Conservation (phyloP, 2,329 filamentous ascomycete genomes). For the Endoconidiophora polonica region DNA sequence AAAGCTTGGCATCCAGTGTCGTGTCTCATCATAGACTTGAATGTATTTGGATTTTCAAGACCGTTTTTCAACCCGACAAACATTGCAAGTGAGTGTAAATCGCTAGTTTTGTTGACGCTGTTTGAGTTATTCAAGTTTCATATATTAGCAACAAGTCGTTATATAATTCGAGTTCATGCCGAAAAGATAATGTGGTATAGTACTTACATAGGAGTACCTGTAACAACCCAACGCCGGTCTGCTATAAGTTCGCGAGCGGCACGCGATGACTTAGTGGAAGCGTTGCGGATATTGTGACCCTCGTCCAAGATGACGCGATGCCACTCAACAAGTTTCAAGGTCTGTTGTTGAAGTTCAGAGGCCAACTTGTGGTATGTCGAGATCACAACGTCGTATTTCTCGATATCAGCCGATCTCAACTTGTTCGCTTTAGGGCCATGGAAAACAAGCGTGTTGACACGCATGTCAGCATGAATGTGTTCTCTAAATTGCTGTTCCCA, state of each 20-base stretch:
- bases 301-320: slow-evolving; percentile 68
- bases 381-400: slow-evolving; percentile 57
- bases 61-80: slow-evolving; percentile 65
- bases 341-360: slow-evolving; percentile 31
- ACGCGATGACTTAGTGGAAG: slow-evolving; percentile 51
- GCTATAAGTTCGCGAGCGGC: slow-evolving; percentile 52
- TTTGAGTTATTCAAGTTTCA: background rate
- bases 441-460: slow-evolving; percentile 54
- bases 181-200: background rate
- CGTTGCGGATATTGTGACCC: slow-evolving; percentile 68
- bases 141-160: slow-evolving; percentile 16
- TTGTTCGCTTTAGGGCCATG: slow-evolving; percentile 41
- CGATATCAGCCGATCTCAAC: slow-evolving; percentile 38
- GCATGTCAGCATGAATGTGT: slow-evolving; percentile 49
- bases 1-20: slow-evolving; percentile 56
- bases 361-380: slow-evolving; percentile 69
- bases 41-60: slow-evolving; percentile 54
- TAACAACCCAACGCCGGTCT: slow-evolving; percentile 61
- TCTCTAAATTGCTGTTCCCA: slow-evolving; percentile 66
- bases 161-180: background rate
- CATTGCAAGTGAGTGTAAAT: slow-evolving; percentile 63
- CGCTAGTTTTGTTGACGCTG: slow-evolving; percentile 60
- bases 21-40: slow-evolving; percentile 50
- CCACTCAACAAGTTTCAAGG: slow-evolving; percentile 43
- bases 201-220: slow-evolving; percentile 58